Evolutionary conservation across 2,329 filamentous ascomycete genomes (phyloP).

Genomic region (Phialophora verrucosa): DNA sequence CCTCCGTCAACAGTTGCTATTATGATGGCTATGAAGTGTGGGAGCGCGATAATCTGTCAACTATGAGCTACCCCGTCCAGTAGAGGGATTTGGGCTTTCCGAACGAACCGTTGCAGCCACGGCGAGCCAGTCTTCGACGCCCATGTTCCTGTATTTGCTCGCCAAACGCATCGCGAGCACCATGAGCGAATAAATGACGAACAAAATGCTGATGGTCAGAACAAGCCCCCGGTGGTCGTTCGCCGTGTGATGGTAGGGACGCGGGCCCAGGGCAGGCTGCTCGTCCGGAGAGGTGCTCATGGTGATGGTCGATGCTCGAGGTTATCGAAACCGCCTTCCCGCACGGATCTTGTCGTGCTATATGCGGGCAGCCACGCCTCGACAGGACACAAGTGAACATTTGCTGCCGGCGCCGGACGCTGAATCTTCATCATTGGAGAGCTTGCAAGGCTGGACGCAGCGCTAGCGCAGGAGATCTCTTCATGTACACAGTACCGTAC

Average conservation of each 20-base stretch:
- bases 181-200: conserved; percentile 28
- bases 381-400: background rate
- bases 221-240: conserved; percentile 30
- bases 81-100: background rate
- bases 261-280: conserved; percentile 18
- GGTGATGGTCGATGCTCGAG: background rate
- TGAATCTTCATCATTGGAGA: background rate
- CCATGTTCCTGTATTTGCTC: conserved; percentile 27
- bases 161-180: conserved; percentile 30
- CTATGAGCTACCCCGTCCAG: conserved; percentile 3
- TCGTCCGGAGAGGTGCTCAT: conserved; percentile 17
- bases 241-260: conserved; percentile 22
- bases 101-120: conserved; percentile 25
- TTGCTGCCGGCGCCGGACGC: background rate
- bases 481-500: background rate
- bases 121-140: conserved; percentile 31
- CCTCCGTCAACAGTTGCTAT: conserved; percentile 24
- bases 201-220: conserved; percentile 27
- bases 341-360: background rate
- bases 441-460: conserved; percentile 10
- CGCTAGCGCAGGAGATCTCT: conserved; percentile 16
- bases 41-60: conserved; percentile 23
- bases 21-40: conserved; percentile 24
- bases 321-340: background rate
- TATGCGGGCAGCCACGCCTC: background rate